Percentiles rank a stretch among this genome's conserved stretches.
phyloP scores from a whole-genome alignment of 805 yeast genomes.

The Groenewaldozyma salmanticensis region DNA sequence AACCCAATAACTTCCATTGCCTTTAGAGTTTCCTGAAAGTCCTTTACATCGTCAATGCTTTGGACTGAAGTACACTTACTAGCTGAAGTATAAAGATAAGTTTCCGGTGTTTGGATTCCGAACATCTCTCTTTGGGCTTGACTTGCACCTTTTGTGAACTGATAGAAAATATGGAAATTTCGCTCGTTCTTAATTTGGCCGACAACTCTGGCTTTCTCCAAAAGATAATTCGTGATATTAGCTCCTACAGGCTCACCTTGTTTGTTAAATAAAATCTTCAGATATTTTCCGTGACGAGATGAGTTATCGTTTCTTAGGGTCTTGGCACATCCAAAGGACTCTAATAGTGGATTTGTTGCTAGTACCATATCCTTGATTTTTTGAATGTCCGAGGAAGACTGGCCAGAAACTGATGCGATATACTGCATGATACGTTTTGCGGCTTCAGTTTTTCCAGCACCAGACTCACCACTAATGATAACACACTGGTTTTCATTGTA shows the following conservation, averaged over 20 bases:
- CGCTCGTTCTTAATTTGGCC: slow-evolving; percentile 87
- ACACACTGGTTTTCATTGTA: slow-evolving; percentile 95
- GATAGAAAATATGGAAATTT: slow-evolving; percentile 95
- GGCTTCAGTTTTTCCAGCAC: slow-evolving; percentile 98
- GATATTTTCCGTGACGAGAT: slow-evolving; percentile 86
- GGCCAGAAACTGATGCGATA: slow-evolving; percentile 76
- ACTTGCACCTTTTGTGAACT: slow-evolving; percentile 84
- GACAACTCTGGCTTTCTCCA: slow-evolving; percentile 96
- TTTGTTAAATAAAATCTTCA: slow-evolving; percentile 79
- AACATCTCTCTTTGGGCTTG: slow-evolving; percentile 70
- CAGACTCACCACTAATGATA: slow-evolving; percentile 94
- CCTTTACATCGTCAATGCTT: slow-evolving; percentile 74
- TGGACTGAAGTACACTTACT: slow-evolving; percentile 80
- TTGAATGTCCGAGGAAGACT: slow-evolving; percentile 57
- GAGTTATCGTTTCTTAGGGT: slow-evolving; percentile 83
- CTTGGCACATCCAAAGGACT: slow-evolving; percentile 90
- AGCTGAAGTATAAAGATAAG: slow-evolving; percentile 78
- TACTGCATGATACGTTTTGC: slow-evolving; percentile 98
- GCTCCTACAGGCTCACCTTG: slow-evolving; percentile 88
- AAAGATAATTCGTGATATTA: slow-evolving; percentile 85
- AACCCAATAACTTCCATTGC: slow-evolving; percentile 90
- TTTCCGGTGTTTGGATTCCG: slow-evolving; percentile 93
- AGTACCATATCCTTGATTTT: slow-evolving; percentile 93
- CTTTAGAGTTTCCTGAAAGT: slow-evolving; percentile 66
- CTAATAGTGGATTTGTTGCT: slow-evolving; percentile 90